Conservation (phyloP, 2,329 filamentous ascomycete species). For the Clonostachys byssicola region DNA sequence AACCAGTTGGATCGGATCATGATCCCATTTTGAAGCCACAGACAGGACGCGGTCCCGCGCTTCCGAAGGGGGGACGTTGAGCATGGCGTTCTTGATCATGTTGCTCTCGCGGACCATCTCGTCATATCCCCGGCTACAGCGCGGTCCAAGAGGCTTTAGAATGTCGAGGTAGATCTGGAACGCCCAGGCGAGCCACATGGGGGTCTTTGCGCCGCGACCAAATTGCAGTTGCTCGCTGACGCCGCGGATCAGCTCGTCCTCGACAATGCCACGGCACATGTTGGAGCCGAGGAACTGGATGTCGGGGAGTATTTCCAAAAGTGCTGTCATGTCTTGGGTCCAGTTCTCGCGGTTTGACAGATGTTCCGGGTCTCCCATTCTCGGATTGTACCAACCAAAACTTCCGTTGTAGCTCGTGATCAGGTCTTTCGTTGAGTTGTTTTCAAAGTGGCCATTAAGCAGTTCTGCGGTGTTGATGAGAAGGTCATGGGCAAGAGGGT, state of each 20-base stretch:
- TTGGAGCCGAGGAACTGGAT: not conserved
- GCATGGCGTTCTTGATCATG: conserved; percentile 8
- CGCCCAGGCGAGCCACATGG: not conserved
- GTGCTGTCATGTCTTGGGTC: not conserved
- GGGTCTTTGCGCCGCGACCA: not conserved
- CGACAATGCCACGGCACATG: not conserved
- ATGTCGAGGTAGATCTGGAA: not conserved
- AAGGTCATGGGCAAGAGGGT: not conserved
- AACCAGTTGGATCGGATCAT: not conserved
- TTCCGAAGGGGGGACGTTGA: conserved; percentile 4
- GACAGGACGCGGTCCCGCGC: not conserved
- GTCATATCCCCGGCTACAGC: not conserved
- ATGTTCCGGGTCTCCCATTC: not conserved
- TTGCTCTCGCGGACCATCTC: conserved; percentile 7
- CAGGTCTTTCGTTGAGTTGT: not conserved
- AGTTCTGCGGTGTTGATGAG: not conserved
- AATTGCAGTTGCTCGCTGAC: not conserved
- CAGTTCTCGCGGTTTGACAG: not conserved
- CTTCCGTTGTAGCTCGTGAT: not conserved
- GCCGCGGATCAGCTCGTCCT: not conserved
- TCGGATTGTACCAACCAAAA: not conserved
- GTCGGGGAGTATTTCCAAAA: not conserved
- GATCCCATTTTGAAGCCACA: not conserved
- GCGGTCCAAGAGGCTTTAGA: not conserved
- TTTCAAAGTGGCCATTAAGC: not conserved